A percentile compares a stretch with the other conserved stretches of the same genome.
Evolutionary conservation across 73 alveolate genomes (phyloP).

Genomic region (Paramecium tetraurelia): DNA sequence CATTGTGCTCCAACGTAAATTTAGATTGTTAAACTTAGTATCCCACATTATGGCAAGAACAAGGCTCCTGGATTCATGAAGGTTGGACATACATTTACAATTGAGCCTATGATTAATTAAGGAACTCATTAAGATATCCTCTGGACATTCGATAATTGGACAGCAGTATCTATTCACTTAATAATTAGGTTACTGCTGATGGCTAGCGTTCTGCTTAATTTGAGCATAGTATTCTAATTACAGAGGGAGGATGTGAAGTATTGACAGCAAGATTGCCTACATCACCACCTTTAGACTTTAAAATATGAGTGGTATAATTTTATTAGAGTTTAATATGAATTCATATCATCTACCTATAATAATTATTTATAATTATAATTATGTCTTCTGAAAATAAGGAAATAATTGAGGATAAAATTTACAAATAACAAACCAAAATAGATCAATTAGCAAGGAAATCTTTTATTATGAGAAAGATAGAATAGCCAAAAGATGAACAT

Average conservation of each 20-base stretch:
- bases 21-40: slow-evolving; percentile 58
- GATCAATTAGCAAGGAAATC: slow-evolving; percentile 27
- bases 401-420: not conserved
- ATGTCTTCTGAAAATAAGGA: not conserved
- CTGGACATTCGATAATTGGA: slow-evolving; percentile 77
- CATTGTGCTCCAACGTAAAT: slow-evolving; percentile 80
- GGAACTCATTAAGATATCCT: slow-evolving; percentile 72
- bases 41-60: slow-evolving; percentile 70
- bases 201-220: slow-evolving; percentile 76
- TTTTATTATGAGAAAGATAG: not conserved
- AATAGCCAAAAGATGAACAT: not conserved
- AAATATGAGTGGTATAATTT: slow-evolving; percentile 9
- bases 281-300: slow-evolving; percentile 68
- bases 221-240: slow-evolving; percentile 73
- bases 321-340: not conserved
- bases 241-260: slow-evolving; percentile 77
- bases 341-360: not conserved
- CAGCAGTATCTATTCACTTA: slow-evolving; percentile 58
- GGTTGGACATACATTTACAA: slow-evolving; percentile 95
- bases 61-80: slow-evolving; percentile 76
- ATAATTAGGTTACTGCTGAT: slow-evolving; percentile 64
- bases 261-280: slow-evolving; percentile 69
- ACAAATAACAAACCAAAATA: not conserved
- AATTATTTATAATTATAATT: not conserved
- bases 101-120: slow-evolving; percentile 92